Evolutionary conservation across 2,329 filamentous ascomycete genomes (phyloP).

Genomic region (Paecilomyces formosus): DNA sequence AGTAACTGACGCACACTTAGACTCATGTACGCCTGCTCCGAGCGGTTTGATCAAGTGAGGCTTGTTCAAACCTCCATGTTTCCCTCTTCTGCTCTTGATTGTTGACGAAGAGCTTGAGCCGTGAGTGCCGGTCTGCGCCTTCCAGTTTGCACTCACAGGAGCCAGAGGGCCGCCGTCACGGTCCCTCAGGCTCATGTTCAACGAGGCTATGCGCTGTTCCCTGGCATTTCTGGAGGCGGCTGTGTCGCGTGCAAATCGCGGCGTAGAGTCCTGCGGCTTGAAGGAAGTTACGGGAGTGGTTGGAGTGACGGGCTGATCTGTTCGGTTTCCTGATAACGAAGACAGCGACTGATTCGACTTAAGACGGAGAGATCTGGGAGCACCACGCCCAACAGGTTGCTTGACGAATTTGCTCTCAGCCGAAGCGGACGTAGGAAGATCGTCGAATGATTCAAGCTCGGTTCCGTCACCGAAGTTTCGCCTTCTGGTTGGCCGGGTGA

Average conservation of each 20-base stretch:
- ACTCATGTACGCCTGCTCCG: slow-evolving; percentile 61
- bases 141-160: slow-evolving; percentile 53
- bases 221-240: slow-evolving; percentile 59
- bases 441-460: slow-evolving; percentile 89
- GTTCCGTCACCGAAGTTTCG: slow-evolving; percentile 84
- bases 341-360: slow-evolving; percentile 40
- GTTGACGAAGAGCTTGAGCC: slow-evolving; percentile 45
- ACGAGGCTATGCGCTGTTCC: slow-evolving; percentile 50
- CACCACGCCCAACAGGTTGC: slow-evolving; percentile 62
- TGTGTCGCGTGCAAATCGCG: slow-evolving; percentile 60
- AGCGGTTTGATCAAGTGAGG: slow-evolving; percentile 87
- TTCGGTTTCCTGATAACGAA: slow-evolving; percentile 16
- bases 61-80: slow-evolving; percentile 40
- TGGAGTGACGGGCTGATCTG: slow-evolving; percentile 42
- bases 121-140: slow-evolving; percentile 45
- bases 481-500: slow-evolving; percentile 64
- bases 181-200: slow-evolving; percentile 25
- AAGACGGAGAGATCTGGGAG: slow-evolving; percentile 54
- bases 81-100: slow-evolving; percentile 39
- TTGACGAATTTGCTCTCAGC: slow-evolving; percentile 78
- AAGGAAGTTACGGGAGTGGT: slow-evolving; percentile 52
- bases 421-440: slow-evolving; percentile 78
- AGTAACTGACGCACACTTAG: slow-evolving; percentile 60
- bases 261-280: slow-evolving; percentile 43
- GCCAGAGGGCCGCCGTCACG: slow-evolving; percentile 40